Conservation (phyloP, 179 eudicot species). For the Nepenthes alata region DNA sequence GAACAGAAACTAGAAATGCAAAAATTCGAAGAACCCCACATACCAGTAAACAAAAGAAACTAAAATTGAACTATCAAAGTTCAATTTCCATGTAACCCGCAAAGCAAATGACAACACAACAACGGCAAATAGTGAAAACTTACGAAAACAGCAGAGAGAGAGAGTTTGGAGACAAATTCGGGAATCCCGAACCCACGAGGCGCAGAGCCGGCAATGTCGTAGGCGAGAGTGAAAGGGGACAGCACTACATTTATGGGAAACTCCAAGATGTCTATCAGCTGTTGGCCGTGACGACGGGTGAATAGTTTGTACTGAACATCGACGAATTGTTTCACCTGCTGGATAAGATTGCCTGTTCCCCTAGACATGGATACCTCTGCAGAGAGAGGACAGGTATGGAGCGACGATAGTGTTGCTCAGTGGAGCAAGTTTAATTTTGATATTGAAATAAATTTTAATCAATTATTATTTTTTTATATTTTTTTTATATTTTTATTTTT, state of each 20-base stretch:
- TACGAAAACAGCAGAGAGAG: conserved; percentile 65
- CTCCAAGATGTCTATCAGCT: conserved; percentile 39
- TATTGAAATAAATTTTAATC: no score
- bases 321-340: conserved; percentile 24
- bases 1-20: no score
- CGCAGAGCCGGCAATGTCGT: conserved; percentile 71
- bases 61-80: no score
- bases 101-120: background rate
- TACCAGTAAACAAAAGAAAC: no score
- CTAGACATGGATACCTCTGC: conserved; percentile 22
- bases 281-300: conserved; percentile 39
- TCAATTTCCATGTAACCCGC: background rate
- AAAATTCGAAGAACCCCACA: no score
- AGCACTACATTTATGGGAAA: conserved; percentile 54
- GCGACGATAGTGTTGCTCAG: no score
- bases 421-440: no score
- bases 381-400: no score
- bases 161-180: conserved; percentile 66
- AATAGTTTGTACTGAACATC: conserved; percentile 36
- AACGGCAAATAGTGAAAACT: conserved; percentile 8
- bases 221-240: conserved; percentile 71
- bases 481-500: no score
- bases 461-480: no score
- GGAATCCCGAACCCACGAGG: conserved; percentile 91
- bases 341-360: conserved; percentile 26